phyloP scores from a whole-genome alignment of 345 rosid species.

The Boechera divaricarpa region DNA sequence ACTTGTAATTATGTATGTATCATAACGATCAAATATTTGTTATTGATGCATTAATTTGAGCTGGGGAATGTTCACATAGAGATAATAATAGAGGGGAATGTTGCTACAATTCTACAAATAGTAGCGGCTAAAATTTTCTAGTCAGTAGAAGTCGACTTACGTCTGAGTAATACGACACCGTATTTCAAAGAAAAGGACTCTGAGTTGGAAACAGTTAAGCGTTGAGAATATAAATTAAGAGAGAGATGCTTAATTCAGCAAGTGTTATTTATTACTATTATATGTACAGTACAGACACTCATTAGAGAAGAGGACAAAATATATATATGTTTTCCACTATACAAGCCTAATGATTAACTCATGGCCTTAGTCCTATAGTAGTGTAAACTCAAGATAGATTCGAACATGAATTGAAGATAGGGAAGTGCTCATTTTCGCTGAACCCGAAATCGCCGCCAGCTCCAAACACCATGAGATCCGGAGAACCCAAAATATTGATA shows the following conservation, averaged over 20 bases:
- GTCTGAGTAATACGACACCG: background rate
- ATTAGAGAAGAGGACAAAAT: slow-evolving; percentile 6
- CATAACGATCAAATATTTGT: background rate
- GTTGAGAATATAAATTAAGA: background rate
- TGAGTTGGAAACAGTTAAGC: background rate
- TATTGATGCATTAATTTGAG: background rate
- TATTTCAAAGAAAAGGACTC: background rate
- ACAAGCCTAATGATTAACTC: slow-evolving; percentile 21
- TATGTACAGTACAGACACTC: slow-evolving; percentile 14
- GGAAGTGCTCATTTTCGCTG: slow-evolving; percentile 28
- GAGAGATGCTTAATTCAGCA: background rate
- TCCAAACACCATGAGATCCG: slow-evolving; percentile 23
- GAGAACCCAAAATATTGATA: slow-evolving; percentile 17
- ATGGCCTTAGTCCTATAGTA: slow-evolving; percentile 15
- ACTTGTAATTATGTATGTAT: background rate
- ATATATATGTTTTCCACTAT: slow-evolving; percentile 20
- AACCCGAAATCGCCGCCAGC: slow-evolving; percentile 19
- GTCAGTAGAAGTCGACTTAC: background rate
- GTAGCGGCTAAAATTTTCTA: background rate
- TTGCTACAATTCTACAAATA: background rate
- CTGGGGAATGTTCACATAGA: background rate
- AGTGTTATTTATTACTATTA: slow-evolving; percentile 7
- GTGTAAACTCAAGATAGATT: slow-evolving; percentile 33
- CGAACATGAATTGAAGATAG: slow-evolving; percentile 15
- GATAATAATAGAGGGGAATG: background rate